These are phyloP conservation scores for Talaromyces ruber DNA, from an alignment of 495 filamentous ascomycete species.

Conservation along the genomic window DNA sequence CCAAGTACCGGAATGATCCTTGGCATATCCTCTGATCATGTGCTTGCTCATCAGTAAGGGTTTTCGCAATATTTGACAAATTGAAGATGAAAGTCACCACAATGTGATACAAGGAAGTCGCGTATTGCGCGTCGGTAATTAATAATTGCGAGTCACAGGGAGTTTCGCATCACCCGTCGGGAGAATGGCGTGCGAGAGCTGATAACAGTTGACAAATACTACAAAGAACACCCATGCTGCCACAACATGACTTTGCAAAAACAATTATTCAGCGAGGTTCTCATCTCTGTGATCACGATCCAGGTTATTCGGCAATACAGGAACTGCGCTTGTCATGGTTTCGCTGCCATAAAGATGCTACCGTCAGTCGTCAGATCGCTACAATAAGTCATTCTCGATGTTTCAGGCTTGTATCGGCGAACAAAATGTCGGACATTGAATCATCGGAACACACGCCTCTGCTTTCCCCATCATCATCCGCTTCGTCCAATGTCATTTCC, in stretches of 20 bases:
- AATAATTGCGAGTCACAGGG: not conserved
- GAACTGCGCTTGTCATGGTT: not conserved
- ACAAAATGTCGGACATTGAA: not conserved
- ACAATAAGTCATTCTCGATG: not conserved
- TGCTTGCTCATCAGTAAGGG: not conserved
- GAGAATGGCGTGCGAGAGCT: not conserved
- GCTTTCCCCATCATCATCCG: not conserved
- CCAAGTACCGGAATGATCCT: no score
- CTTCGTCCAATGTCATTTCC: not conserved
- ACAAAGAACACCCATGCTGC: not conserved
- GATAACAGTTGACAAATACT: not conserved
- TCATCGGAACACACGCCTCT: not conserved
- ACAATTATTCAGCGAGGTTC: not conserved
- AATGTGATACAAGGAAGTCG: not conserved
- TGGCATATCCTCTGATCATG: not conserved
- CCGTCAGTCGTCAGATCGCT: not conserved
- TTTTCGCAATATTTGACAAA: not conserved
- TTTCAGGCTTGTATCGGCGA: not conserved
- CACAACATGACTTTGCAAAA: not conserved
- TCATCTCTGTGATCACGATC: not conserved
- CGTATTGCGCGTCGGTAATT: not conserved
- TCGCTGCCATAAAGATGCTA: not conserved
- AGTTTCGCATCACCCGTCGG: not conserved
- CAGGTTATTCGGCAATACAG: not conserved
- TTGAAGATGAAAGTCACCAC: not conserved